phyloP scores from a whole-genome alignment of 2,329 filamentous ascomycete species.

The Curvularia sp. region DNA sequence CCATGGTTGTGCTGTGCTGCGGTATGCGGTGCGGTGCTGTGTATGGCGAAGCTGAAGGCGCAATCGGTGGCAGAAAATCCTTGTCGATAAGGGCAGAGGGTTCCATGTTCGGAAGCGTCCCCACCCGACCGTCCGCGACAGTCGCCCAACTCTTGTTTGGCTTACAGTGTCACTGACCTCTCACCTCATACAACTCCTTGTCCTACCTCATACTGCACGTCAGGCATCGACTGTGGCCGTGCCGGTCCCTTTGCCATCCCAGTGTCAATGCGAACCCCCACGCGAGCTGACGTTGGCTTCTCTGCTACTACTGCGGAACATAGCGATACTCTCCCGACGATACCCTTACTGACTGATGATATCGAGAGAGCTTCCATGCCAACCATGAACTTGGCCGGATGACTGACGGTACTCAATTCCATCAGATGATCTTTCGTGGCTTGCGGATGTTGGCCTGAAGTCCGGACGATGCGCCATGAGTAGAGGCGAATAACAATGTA shows the following conservation, averaged over 20 bases:
- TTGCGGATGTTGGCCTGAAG: neutral
- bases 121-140: constrained; percentile 1
- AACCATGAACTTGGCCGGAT: too few species aligned
- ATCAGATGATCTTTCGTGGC: neutral
- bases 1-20: constrained; percentile 15
- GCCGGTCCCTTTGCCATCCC: constrained; percentile 3
- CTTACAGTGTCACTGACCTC: neutral
- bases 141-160: neutral
- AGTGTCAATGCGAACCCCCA: neutral
- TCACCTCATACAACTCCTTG: constrained; percentile 1
- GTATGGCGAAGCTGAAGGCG: neutral
- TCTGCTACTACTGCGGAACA: neutral
- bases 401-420: neutral
- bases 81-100: constrained; percentile 21
- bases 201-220: neutral
- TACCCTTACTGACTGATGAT: neutral
- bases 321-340: neutral
- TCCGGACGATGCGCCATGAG: neutral
- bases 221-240: constrained; percentile 1
- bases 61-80: constrained; percentile 11
- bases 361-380: neutral
- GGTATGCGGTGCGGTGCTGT: neutral
- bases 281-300: neutral
- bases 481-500: neutral
- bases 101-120: constrained; percentile 1